Conservation (phyloP, 1,284 basidiomycete genomes). For the Marasmius sp. region DNA sequence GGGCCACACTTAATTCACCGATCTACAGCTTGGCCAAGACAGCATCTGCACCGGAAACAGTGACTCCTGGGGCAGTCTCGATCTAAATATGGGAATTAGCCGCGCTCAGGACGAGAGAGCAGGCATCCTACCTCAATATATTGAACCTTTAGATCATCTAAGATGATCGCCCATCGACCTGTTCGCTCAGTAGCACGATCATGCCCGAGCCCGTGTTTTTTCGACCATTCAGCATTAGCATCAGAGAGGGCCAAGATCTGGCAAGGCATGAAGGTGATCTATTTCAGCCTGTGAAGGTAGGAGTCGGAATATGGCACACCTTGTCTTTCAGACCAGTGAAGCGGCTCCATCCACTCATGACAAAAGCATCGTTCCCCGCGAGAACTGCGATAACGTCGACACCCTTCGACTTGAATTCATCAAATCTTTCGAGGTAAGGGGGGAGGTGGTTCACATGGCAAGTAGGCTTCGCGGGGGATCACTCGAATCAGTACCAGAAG, state of each 20-base stretch:
- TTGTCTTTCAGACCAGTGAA: constrained; percentile 71
- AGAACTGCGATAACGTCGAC: constrained; percentile 71
- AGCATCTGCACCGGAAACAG: constrained; percentile 66
- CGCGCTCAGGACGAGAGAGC: background rate
- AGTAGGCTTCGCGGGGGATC: constrained; percentile 50
- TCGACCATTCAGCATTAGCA: constrained; percentile 63
- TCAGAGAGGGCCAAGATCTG: constrained; percentile 73
- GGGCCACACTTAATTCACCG: too few relatives aligned
- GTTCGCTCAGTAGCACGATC: constrained; percentile 66
- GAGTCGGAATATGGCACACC: constrained; percentile 33
- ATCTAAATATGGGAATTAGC: constrained; percentile 34
- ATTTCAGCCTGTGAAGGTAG: background rate
- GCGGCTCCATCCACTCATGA: constrained; percentile 77
- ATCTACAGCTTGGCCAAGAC: constrained; percentile 55
- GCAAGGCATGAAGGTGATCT: background rate
- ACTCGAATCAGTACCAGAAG: constrained; percentile 2
- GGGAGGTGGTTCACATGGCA: constrained; percentile 77
- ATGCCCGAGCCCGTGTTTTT: constrained; percentile 53
- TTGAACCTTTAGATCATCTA: constrained; percentile 71
- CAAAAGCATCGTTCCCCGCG: constrained; percentile 77
- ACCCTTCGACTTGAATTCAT: constrained; percentile 73
- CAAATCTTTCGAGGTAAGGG: constrained; percentile 61
- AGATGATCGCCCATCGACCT: constrained; percentile 66
- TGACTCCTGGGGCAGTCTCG: constrained; percentile 52
- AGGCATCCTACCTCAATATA: constrained; percentile 40